Evolutionary conservation across 202 grass and related monocot species (phyloP), one percentile per base, ranked within the genome.

Genomic region (Panicum virgatum): DNA sequence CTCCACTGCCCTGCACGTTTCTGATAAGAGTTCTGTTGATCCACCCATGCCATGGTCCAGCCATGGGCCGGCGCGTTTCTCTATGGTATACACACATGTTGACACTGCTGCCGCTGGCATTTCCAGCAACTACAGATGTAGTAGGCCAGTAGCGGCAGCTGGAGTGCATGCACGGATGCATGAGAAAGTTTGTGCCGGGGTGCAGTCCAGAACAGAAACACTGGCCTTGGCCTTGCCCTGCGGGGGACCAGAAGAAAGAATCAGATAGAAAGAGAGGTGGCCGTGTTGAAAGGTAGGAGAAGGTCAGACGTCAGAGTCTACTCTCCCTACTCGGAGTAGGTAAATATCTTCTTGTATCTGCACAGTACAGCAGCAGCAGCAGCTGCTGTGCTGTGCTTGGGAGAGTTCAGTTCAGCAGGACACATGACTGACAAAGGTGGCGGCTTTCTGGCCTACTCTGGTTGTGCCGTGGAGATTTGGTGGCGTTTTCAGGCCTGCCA

Each of bases 381-480:
- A 22, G n/a, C n/a, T n/a, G n/a, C 32, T 34, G 32, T 34, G 0
- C 32, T 4, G 32, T 34, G 32, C 29, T 1, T 30, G 29, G 29
- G 29, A 30, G 32, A 34, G 32, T 34, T 34, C 32, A 34, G 53
- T 25, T 23, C 9, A 56, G 20, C 19, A 56, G 52, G 20, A 58
- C 54, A 23, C 53, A 25, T 11, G 53, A 59, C 8, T 25, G 23
- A 12, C 23, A 14, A 58, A 54, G 8, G 54, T 58, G 56, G 23
- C 13, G 20, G 51, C 51, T 22, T 22, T 22, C 51, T 23, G 53
- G 53, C n/a, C n/a, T n/a, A n/a, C n/a, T n/a, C 8, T 52, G 48
- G 20, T 66, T 75, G 71, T 19, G 40, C 72, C 67, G 45, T 80
- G 76, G 69, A 86, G 84, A 86, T 59, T 59, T 81, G 77, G 47